These are phyloP conservation scores for Benincasa hispida DNA, from an alignment of 306 rosid species.

Conservation along the genomic window DNA sequence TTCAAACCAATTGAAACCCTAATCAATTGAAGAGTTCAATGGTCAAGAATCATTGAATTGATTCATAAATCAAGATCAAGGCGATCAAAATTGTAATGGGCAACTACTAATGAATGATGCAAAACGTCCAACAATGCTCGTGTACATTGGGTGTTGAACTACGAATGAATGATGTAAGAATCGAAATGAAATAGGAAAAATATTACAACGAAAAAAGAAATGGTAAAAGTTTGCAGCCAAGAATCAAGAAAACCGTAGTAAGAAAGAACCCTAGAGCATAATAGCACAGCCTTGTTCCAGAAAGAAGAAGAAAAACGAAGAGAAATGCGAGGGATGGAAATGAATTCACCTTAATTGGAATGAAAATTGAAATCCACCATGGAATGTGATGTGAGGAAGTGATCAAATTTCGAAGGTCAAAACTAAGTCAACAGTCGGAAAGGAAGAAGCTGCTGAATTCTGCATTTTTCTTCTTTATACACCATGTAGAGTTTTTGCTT, in stretches of 20 bases:
- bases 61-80: neutral
- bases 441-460: neutral
- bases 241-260: neutral
- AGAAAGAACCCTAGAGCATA: neutral
- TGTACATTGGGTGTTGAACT: no score
- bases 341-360: neutral
- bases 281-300: neutral
- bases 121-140: no score
- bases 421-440: no score
- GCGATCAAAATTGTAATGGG: neutral
- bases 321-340: neutral
- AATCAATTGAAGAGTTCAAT: neutral
- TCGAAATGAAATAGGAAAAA: no score
- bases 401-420: no score
- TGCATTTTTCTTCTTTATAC: neutral
- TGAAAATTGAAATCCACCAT: neutral
- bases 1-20: neutral
- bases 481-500: no score
- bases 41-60: neutral
- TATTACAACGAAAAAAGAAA: no score
- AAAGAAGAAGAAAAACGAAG: neutral
- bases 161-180: no score
- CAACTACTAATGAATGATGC: neutral
- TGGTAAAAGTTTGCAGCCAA: neutral
- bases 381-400: neutral